Evolutionary conservation across 2,329 filamentous ascomycete species (phyloP).

Genomic region (Chaetomiaceae sp.): DNA sequence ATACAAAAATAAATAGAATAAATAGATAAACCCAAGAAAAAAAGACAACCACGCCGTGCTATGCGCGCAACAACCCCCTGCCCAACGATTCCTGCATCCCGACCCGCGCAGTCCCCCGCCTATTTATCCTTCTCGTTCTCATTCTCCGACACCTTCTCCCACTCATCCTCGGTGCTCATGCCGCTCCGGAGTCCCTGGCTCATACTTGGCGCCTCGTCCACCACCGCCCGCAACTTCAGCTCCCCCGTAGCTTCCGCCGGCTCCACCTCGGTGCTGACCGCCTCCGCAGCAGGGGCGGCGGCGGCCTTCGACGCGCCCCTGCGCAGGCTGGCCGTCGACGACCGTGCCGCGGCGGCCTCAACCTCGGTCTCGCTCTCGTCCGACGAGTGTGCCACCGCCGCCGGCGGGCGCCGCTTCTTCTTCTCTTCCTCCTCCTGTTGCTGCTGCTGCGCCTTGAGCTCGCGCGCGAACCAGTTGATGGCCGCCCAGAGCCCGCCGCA

Average conservation of each 20-base stretch:
- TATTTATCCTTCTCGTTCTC: conserved; percentile 55
- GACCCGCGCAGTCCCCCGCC: too few species aligned
- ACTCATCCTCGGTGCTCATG: conserved; percentile 87
- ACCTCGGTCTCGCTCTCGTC: conserved; percentile 43
- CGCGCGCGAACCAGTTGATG: conserved; percentile 94
- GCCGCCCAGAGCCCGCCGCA: conserved; percentile 82
- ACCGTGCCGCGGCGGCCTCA: conserved; percentile 40
- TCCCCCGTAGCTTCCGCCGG: conserved; percentile 39
- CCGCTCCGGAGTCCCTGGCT: conserved; percentile 48
- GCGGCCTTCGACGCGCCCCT: conserved; percentile 26
- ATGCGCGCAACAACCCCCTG: background rate
- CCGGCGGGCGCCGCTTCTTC: conserved; percentile 28
- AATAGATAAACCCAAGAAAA: too few species aligned
- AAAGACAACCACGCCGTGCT: background rate
- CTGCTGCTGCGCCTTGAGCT: conserved; percentile 47
- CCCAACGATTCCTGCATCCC: too few species aligned
- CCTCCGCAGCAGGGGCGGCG: conserved; percentile 26
- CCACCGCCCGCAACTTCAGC: conserved; percentile 44
- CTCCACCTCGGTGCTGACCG: conserved; percentile 42
- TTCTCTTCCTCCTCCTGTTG: conserved; percentile 42
- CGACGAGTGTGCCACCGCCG: conserved; percentile 28
- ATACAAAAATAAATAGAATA: too few species aligned
- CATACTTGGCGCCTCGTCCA: conserved; percentile 36
- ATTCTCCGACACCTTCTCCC: conserved; percentile 86
- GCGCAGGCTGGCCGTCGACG: conserved; percentile 23